phyloP scores from a whole-genome alignment of 2,329 filamentous ascomycete genomes.

The Botryotinia narcissicola region DNA sequence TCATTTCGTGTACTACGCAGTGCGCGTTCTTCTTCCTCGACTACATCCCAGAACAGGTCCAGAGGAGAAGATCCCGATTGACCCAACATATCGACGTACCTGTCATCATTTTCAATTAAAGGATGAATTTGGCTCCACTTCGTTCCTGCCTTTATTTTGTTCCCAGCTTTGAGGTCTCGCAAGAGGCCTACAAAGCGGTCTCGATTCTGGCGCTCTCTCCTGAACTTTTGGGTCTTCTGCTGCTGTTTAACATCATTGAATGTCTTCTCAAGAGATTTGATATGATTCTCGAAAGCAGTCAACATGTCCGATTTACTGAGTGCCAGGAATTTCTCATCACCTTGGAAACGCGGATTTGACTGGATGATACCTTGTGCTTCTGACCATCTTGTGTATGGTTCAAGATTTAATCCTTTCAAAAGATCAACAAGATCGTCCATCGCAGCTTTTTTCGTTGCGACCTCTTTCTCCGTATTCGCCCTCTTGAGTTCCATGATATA shows the following conservation, averaged over 20 bases:
- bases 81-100: constrained; percentile 80
- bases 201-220: constrained; percentile 81
- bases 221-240: constrained; percentile 75
- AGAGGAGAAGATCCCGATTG: constrained; percentile 81
- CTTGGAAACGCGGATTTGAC: constrained; percentile 71
- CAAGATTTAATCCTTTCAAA: constrained; percentile 75
- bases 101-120: constrained; percentile 73
- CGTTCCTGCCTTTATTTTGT: constrained; percentile 82
- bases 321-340: constrained; percentile 79
- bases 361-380: constrained; percentile 83
- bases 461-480: constrained; percentile 72
- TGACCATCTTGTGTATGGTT: constrained; percentile 92
- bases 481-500: constrained; percentile 86
- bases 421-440: constrained; percentile 80
- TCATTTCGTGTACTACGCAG: constrained; percentile 78
- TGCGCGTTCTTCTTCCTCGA: constrained; percentile 91
- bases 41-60: constrained; percentile 92
- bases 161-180: constrained; percentile 67
- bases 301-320: constrained; percentile 88
- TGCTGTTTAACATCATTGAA: constrained; percentile 91
- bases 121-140: constrained; percentile 86
- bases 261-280: constrained; percentile 84
- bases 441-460: constrained; percentile 69
- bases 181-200: constrained; percentile 78
- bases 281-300: constrained; percentile 90